These are phyloP conservation scores for Botryosphaeria dothidea DNA, from an alignment of 2,329 filamentous ascomycete species.

Conservation along the genomic window DNA sequence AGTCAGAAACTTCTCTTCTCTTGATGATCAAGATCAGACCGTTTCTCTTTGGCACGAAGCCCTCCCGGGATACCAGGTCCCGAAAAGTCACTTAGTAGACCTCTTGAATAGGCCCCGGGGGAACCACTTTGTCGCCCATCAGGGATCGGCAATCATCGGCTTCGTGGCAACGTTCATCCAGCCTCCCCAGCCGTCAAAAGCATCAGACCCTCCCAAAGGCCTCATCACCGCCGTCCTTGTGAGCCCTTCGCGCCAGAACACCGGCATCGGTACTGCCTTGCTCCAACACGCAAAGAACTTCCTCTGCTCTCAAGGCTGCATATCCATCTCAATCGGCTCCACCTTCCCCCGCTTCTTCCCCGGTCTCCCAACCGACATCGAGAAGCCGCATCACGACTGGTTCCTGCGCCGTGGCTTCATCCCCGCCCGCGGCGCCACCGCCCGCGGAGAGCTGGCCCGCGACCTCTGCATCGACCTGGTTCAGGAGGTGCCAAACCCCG, in stretches of 20 bases:
- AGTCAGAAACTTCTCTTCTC: not conserved
- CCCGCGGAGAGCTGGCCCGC: not conserved
- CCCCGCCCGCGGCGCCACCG: not conserved
- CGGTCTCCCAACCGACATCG: not conserved
- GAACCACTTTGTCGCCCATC: not conserved
- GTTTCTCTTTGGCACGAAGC: not conserved
- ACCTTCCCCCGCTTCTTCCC: slow-evolving; percentile 14
- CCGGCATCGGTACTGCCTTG: not conserved
- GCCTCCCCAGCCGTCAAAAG: not conserved
- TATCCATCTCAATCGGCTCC: not conserved
- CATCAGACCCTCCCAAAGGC: not conserved
- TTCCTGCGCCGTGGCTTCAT: slow-evolving; percentile 4
- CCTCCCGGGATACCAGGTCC: not conserved
- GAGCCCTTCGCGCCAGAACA: not conserved
- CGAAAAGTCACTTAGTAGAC: not conserved
- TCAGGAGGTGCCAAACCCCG: not conserved
- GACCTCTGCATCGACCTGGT: slow-evolving; percentile 7
- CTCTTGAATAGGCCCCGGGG: not conserved
- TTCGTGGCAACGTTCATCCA: not conserved
- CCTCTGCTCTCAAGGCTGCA: not conserved
- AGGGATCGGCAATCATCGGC: not conserved
- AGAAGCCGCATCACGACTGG: not conserved
- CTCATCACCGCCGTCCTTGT: not conserved
- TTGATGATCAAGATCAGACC: not conserved
- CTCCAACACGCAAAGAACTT: not conserved